Base-by-base conservation (phyloP, 768 basidiomycete species). In the Galerina marginata region DNA sequence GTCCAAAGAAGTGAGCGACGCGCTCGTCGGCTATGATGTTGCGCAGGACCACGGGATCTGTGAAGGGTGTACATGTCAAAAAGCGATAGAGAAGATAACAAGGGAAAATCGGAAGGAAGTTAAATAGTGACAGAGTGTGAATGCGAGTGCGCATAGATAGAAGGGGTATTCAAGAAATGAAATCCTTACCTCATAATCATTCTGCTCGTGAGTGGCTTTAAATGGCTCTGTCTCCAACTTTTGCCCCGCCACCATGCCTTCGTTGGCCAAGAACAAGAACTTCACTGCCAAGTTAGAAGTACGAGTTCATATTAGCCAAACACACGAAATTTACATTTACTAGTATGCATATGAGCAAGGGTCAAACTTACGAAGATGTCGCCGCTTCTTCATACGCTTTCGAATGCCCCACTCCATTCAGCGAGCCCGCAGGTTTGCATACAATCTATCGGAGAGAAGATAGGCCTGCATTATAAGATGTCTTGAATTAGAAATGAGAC, bases 31-130 rank as follows among this genome's bases (percentile, higher is more conserved):
- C 95, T 65, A 97, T 90, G 65, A 96, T 79, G 65, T 95, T 94
- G 39, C 94, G 86, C 62, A 96, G 83, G 92, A 85, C 96, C 95
- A 97, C 0, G 96, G 93, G 50, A 91, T 95, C 90, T 89, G 55
- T 9, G 36, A 61, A 25, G 61, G 36, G 29, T 11, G 60, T 50
- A 49, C 33, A 44, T 36, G 33, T 33, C 49, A 16, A 49, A 2
- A 54, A 40, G 42, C 43, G 39, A 33, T 6, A 20, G 16, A 29
- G n/a, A 50, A 14, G 15, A 23, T 9, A 51, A 52, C 26, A 40
- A 49, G 33, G 36, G 51, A n/a, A 42, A 4, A 56, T 40, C 44
- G 38, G 10, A 20, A n/a, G n/a, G 26, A 9, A 46, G 20, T 11
- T 23, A 36, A 4, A 68, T 77, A 33, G 29, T 33, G 29, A 33